Conservation (phyloP, 305 asterid genomes). For the Rubia balearica region DNA sequence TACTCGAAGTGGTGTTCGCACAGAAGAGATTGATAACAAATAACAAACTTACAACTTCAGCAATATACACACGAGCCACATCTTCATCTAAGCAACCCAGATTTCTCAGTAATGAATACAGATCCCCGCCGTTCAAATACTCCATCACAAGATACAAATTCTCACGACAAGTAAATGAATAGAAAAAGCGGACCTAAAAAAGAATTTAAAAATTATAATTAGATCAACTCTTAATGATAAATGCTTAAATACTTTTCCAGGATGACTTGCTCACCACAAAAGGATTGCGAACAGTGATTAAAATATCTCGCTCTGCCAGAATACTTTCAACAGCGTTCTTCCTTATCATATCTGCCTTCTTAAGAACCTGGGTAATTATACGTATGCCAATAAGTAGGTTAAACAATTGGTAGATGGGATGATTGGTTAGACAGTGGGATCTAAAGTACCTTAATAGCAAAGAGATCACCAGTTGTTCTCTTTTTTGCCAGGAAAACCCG, state of each 20-base stretch:
- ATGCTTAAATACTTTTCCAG: conserved; percentile 22
- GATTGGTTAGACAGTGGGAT: neutral
- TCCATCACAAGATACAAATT: conserved; percentile 99
- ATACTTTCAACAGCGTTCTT: conserved; percentile 99
- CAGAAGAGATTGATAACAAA: neutral
- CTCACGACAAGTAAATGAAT: conserved; percentile 99
- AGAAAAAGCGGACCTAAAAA: conserved; percentile 89
- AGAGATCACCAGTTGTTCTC: conserved; percentile 94
- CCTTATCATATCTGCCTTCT: conserved; percentile 98
- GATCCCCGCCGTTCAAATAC: conserved; percentile 98
- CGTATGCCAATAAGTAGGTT: conserved; percentile 3
- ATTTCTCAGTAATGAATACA: conserved; percentile 91
- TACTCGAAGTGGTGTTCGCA: conserved; percentile 4
- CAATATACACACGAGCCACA: conserved; percentile 92
- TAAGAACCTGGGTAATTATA: conserved; percentile 65
- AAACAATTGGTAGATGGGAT: neutral
- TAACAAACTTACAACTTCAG: conserved; percentile 84
- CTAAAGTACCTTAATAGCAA: conserved; percentile 81
- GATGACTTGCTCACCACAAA: conserved; percentile 84
- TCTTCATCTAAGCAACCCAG: conserved; percentile 98
- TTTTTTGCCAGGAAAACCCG: conserved; percentile 96
- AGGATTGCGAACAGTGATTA: conserved; percentile 97
- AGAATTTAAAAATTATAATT: conserved; percentile 23
- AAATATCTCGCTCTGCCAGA: conserved; percentile 95
- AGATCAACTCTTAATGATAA: conserved; percentile 16